A percentile compares a stretch with the other conserved stretches of the same genome.
phyloP scores from a whole-genome alignment of 2,329 filamentous ascomycete species.

The Ceratocystis albifundus region DNA sequence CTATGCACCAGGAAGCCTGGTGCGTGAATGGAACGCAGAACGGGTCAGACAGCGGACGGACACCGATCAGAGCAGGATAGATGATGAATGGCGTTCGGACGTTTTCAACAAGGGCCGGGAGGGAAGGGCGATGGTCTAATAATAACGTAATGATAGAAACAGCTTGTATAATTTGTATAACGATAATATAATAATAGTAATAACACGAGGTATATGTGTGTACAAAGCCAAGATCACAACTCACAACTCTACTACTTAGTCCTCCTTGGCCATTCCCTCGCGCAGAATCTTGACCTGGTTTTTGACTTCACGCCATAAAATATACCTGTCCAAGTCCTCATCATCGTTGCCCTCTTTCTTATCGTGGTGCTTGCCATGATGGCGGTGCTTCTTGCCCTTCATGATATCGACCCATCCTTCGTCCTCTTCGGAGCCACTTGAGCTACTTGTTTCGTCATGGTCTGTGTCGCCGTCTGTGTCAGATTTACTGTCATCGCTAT shows the following conservation, averaged over 20 bases:
- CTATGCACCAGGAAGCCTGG: constrained; percentile 80
- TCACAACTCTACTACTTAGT: not conserved
- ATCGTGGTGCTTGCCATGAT: not conserved
- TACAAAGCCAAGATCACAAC: not conserved
- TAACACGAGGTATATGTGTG: no score
- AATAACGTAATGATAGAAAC: not conserved
- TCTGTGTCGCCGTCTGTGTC: not conserved
- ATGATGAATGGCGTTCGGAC: constrained; percentile 59
- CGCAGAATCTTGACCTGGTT: constrained; percentile 50
- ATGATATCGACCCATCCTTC: constrained; percentile 33
- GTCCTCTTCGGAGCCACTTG: constrained; percentile 25
- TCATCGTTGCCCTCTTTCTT: not conserved
- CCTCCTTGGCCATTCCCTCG: constrained; percentile 40
- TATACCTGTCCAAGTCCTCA: constrained; percentile 36
- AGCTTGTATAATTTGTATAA: not conserved
- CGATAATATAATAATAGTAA: not conserved
- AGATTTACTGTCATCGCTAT: constrained; percentile 25
- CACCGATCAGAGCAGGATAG: constrained; percentile 59
- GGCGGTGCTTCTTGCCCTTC: constrained; percentile 24
- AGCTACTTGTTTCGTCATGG: not conserved
- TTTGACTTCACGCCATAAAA: constrained; percentile 51
- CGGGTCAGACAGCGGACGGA: constrained; percentile 57
- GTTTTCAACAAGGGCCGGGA: not conserved
- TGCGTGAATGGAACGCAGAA: constrained; percentile 82
- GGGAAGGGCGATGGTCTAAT: not conserved